Conservation (phyloP, 2,329 filamentous ascomycete species). For the Diaporthe citri region DNA sequence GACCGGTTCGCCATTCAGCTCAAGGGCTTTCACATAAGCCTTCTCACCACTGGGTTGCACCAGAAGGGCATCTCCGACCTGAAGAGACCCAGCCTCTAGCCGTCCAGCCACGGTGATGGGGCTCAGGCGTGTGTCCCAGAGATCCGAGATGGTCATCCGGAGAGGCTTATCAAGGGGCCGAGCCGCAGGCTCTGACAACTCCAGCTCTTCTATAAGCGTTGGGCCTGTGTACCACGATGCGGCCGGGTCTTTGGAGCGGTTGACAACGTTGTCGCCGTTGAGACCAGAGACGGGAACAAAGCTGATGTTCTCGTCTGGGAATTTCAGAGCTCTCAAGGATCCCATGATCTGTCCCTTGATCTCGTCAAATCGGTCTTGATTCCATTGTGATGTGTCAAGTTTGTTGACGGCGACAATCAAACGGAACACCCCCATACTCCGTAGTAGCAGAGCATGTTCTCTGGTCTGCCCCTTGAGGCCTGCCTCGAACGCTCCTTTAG, state of each 20-base stretch:
- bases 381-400: slow-evolving; percentile 89
- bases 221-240: slow-evolving; percentile 84
- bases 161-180: slow-evolving; percentile 80
- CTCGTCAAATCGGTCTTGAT: slow-evolving; percentile 83
- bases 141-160: slow-evolving; percentile 87
- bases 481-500: slow-evolving; percentile 91
- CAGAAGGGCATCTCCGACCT: slow-evolving; percentile 84
- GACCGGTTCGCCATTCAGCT: slow-evolving; percentile 77
- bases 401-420: slow-evolving; percentile 96
- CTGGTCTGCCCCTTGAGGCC: slow-evolving; percentile 94
- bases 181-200: slow-evolving; percentile 80
- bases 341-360: slow-evolving; percentile 86
- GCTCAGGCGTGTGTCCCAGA: slow-evolving; percentile 85
- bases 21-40: slow-evolving; percentile 84
- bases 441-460: slow-evolving; percentile 89
- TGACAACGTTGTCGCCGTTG: slow-evolving; percentile 86
- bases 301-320: slow-evolving; percentile 82
- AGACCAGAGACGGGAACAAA: slow-evolving; percentile 94
- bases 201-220: slow-evolving; percentile 86
- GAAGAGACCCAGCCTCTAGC: slow-evolving; percentile 85
- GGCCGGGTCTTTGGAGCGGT: slow-evolving; percentile 64
- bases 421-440: slow-evolving; percentile 90
- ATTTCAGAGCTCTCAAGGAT: slow-evolving; percentile 86
- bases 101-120: slow-evolving; percentile 88
- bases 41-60: slow-evolving; percentile 86